These are phyloP conservation scores for Leucosporidium creatinivorum DNA, from an alignment of 768 basidiomycete species.

Conservation along the genomic window DNA sequence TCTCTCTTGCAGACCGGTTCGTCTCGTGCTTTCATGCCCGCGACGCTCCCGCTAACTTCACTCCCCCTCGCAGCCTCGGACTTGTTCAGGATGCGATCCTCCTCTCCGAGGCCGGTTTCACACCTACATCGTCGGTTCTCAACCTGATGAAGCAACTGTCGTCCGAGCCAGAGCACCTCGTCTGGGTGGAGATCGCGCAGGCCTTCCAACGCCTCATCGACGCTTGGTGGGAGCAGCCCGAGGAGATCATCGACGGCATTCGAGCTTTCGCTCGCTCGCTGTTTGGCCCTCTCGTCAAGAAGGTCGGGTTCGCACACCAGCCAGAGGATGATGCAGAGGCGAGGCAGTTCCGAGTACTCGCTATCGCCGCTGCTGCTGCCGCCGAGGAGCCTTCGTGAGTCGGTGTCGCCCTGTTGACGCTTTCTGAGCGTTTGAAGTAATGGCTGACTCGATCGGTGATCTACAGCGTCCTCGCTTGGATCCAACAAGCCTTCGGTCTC, in stretches of 20 bases:
- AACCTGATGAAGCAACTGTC: conserved; percentile 61
- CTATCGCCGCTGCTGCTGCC: conserved; percentile 1
- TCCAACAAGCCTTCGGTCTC: background rate
- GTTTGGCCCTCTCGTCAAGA: conserved; percentile 65
- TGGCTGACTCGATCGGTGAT: background rate
- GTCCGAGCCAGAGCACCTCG: conserved; percentile 50
- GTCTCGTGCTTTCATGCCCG: background rate
- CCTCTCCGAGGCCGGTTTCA: conserved; percentile 71
- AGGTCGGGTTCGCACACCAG: conserved; percentile 68
- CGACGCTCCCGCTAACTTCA: background rate
- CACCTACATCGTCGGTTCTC: conserved; percentile 67
- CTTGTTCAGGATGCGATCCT: conserved; percentile 75
- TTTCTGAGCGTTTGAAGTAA: background rate
- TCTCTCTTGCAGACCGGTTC: conserved; percentile 66
- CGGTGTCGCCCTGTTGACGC: background rate
- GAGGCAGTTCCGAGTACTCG: conserved; percentile 1
- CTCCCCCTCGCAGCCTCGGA: conserved; percentile 50
- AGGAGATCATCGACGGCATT: conserved; percentile 49
- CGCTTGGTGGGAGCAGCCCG: conserved; percentile 76
- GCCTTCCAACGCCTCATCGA: conserved; percentile 53
- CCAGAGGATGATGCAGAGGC: conserved; percentile 58
- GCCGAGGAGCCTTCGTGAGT: conserved; percentile 15
- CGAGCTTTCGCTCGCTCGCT: conserved; percentile 41
- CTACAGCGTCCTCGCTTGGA: conserved; percentile 8
- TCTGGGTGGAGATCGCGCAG: conserved; percentile 65